phyloP scores from a whole-genome alignment of 257 asterid species.

The Leptodermis oblonga region DNA sequence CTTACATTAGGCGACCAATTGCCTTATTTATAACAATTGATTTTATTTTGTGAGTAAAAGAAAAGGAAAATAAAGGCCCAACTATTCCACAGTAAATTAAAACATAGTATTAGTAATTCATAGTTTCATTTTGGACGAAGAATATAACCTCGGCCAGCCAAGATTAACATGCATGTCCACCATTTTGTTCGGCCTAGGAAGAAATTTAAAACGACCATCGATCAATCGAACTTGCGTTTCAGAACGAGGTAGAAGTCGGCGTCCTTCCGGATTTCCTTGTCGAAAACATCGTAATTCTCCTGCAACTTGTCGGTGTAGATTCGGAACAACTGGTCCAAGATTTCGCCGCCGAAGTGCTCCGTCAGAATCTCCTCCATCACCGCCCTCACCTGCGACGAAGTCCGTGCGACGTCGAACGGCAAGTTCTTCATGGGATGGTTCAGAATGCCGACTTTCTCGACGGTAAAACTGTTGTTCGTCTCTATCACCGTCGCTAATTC shows the following conservation, averaged over 20 bases:
- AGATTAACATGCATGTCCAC: background rate
- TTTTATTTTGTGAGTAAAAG: too few species aligned
- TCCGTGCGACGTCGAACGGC: conserved; percentile 7
- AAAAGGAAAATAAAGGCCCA: too few species aligned
- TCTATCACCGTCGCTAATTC: conserved; percentile 19
- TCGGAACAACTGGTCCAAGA: conserved; percentile 14
- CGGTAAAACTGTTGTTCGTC: conserved; percentile 7
- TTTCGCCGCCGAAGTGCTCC: conserved; percentile 10
- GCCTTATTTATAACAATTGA: too few species aligned
- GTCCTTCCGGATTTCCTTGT: conserved; percentile 13
- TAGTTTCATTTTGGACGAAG: too few species aligned
- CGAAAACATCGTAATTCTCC: conserved; percentile 14
- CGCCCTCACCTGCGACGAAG: conserved; percentile 6
- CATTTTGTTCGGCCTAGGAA: too few species aligned
- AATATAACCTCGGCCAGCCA: too few species aligned
- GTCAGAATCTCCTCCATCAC: conserved; percentile 14
- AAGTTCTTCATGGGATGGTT: conserved; percentile 15
- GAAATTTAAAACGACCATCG: background rate
- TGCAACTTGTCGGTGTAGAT: conserved; percentile 17
- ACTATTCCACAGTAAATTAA: background rate
- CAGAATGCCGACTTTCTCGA: conserved; percentile 13
- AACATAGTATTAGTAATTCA: too few species aligned
- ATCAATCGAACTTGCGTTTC: conserved; percentile 4
- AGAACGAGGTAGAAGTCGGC: conserved; percentile 13
- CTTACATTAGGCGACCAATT: too few species aligned